Evolutionary conservation across 257 asterid genomes (phyloP).

Genomic region (Avicennia marina): DNA sequence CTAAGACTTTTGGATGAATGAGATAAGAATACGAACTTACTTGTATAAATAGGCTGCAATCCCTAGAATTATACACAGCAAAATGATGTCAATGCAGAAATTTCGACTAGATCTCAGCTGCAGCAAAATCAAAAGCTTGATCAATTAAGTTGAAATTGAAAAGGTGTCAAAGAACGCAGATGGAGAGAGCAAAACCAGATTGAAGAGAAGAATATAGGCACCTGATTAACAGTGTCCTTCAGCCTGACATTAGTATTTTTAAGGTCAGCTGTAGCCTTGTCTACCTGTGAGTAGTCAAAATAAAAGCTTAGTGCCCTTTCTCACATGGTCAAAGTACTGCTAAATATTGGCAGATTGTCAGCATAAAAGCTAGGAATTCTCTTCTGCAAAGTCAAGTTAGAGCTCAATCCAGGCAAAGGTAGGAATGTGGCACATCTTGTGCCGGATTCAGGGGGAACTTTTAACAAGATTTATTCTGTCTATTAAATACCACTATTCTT

Average conservation of each 20-base stretch:
- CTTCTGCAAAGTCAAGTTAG: neutral
- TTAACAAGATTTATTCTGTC: neutral
- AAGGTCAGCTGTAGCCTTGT: constrained; percentile 87
- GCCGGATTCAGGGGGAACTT: neutral
- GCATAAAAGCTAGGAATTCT: constrained; percentile 7
- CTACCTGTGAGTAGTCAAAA: constrained; percentile 58
- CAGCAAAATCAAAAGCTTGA: constrained; percentile 20
- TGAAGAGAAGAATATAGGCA: constrained; percentile 23
- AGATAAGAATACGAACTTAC: constrained; percentile 38
- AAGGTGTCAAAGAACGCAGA: neutral
- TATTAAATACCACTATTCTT: neutral
- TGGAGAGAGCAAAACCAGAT: neutral
- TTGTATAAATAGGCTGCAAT: constrained; percentile 95
- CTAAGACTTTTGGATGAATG: neutral
- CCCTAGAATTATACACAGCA: constrained; percentile 86
- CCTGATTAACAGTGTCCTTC: constrained; percentile 96
- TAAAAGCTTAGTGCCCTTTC: constrained; percentile 10
- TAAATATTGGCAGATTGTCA: constrained; percentile 24
- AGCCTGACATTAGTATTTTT: constrained; percentile 95
- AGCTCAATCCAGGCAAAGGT: neutral
- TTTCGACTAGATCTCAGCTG: constrained; percentile 98
- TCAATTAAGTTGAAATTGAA: neutral
- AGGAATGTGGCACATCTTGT: no score
- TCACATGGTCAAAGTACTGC: neutral
- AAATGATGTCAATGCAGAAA: constrained; percentile 85